A percentile compares a stretch with the other conserved stretches of the same genome.
Evolutionary conservation across 1,284 basidiomycete genomes (phyloP).

Genomic region (Peniophora sp.): DNA sequence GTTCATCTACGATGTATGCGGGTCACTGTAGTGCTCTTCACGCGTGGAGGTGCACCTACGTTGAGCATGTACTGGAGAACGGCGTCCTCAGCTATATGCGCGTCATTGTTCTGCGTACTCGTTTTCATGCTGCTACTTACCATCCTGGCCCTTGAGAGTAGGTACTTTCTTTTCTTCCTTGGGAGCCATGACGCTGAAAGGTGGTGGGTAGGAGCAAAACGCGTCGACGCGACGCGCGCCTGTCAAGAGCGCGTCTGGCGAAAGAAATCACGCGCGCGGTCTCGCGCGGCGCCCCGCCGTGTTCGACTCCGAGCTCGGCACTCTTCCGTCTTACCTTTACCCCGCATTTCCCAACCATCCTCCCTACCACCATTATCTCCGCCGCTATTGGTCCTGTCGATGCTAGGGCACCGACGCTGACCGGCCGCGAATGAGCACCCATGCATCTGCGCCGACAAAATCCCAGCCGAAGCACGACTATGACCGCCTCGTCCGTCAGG

Average conservation of each 20-base stretch:
- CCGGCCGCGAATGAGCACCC: conserved; percentile 47
- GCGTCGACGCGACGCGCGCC: conserved; percentile 1
- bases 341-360: neutral
- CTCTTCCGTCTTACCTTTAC: neutral
- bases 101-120: conserved; percentile 2
- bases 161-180: conserved; percentile 45
- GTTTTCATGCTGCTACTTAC: conserved; percentile 21
- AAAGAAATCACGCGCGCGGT: conserved; percentile 2
- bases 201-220: no score
- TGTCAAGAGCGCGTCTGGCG: neutral
- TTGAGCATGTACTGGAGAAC: conserved; percentile 67
- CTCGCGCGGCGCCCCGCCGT: neutral
- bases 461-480: conserved; percentile 37
- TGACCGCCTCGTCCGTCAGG: conserved; percentile 73
- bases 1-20: conserved; percentile 48
- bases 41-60: conserved; percentile 28
- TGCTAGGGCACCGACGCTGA: no score
- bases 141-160: conserved; percentile 65
- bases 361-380: neutral
- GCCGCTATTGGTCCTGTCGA: conserved; percentile 1
- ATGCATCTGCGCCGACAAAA: conserved; percentile 40
- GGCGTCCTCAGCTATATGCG: conserved; percentile 53
- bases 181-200: conserved; percentile 20
- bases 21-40: neutral
- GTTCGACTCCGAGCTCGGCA: neutral